Percentiles rank a stretch among this genome's conserved stretches.
phyloP scores from a whole-genome alignment of 768 basidiomycete species.

The Panaeolus cyanescens region DNA sequence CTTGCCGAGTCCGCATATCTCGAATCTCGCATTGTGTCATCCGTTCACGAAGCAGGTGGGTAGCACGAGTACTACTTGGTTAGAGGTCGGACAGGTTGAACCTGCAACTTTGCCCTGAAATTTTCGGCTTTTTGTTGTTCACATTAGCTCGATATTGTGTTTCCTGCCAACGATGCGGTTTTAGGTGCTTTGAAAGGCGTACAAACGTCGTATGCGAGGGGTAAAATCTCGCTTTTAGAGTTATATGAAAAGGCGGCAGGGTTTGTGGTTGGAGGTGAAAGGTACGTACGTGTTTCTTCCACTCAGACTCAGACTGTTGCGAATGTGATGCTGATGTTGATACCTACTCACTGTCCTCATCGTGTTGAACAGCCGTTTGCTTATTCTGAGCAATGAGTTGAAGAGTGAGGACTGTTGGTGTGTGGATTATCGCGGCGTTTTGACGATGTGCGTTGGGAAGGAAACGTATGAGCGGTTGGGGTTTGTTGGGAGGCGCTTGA shows the following conservation, averaged over 20 bases:
- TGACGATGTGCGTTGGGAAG: conserved; percentile 59
- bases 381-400: conserved; percentile 35
- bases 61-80: not conserved
- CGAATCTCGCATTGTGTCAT: conserved; percentile 38
- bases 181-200: conserved; percentile 42
- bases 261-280: conserved; percentile 25
- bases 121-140: not conserved
- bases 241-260: conserved; percentile 39
- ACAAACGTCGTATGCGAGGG: conserved; percentile 45
- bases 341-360: too few relatives aligned
- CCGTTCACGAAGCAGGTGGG: conserved; percentile 58
- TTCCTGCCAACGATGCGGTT: conserved; percentile 45
- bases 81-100: not conserved
- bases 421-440: conserved; percentile 59
- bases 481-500: conserved; percentile 53
- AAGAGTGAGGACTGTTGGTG: conserved; percentile 65
- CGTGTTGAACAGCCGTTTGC: conserved; percentile 42
- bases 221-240: conserved; percentile 42
- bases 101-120: not conserved
- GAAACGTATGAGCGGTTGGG: conserved; percentile 64
- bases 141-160: conserved; percentile 61
- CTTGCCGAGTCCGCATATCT: conserved; percentile 27
- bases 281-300: conserved; percentile 21
- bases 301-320: too few relatives aligned
- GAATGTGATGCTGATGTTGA: too few relatives aligned